These are phyloP conservation scores for Plantago major DNA, from an alignment of 257 asterid genomes.

Conservation along the genomic window DNA sequence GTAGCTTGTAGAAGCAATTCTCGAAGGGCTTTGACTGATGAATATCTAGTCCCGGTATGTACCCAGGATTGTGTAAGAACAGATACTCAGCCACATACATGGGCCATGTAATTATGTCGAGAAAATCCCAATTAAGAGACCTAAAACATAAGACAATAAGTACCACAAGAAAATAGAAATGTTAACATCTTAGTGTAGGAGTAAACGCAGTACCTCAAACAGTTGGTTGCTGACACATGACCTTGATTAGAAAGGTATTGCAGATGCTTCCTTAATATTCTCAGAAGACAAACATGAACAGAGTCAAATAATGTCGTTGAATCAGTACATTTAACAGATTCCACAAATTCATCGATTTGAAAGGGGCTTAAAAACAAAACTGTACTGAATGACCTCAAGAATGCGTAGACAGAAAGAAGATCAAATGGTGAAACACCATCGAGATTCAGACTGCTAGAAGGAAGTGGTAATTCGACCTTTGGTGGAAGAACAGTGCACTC, in stretches of 20 bases:
- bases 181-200: constrained; percentile 17
- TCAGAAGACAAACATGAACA: constrained; percentile 76
- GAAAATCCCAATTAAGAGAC: constrained; percentile 91
- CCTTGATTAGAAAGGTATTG: constrained; percentile 66
- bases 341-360: constrained; percentile 72
- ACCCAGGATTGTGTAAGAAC: constrained; percentile 58
- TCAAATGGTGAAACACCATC: constrained; percentile 60
- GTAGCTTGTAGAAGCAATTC: constrained; percentile 63
- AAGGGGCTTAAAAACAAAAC: constrained; percentile 85
- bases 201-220: constrained; percentile 63
- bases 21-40: constrained; percentile 46
- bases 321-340: constrained; percentile 49
- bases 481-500: constrained; percentile 40
- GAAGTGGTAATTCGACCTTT: constrained; percentile 66
- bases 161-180: constrained; percentile 23
- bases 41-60: constrained; percentile 57
- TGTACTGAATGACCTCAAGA: constrained; percentile 93
- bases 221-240: constrained; percentile 52
- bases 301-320: constrained; percentile 73
- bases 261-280: constrained; percentile 70
- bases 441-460: constrained; percentile 57
- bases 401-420: constrained; percentile 70
- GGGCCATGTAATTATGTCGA: constrained; percentile 96
- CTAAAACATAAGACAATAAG: constrained; percentile 29
- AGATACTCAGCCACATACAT: constrained; percentile 77